These are phyloP conservation scores for Dothidotthia symphoricarpi DNA, from an alignment of 2,329 filamentous ascomycete genomes.

Conservation along the genomic window DNA sequence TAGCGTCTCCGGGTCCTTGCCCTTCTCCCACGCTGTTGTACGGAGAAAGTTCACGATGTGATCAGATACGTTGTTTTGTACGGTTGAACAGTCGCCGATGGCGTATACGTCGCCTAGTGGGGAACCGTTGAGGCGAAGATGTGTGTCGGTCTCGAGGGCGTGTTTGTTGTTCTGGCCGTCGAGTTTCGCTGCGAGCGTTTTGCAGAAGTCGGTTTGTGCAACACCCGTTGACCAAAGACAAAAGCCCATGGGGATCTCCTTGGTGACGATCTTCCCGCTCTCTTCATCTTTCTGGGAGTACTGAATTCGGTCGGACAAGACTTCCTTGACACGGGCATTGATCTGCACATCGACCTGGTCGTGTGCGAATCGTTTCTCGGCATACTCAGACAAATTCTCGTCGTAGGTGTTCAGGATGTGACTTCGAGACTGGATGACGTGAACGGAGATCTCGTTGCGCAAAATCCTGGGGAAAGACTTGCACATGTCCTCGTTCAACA, in stretches of 20 bases:
- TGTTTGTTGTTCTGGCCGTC: conserved; percentile 80
- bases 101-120: conserved; percentile 94
- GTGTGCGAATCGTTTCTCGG: conserved; percentile 84
- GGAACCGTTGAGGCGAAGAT: conserved; percentile 83
- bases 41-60: conserved; percentile 89
- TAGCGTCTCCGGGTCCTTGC: conserved; percentile 83
- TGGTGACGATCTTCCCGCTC: conserved; percentile 72
- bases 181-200: conserved; percentile 74
- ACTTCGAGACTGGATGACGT: conserved; percentile 89
- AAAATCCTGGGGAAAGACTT: conserved; percentile 74
- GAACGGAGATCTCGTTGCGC: conserved; percentile 97
- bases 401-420: conserved; percentile 99
- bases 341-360: conserved; percentile 90
- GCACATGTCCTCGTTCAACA: conserved; percentile 90
- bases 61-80: conserved; percentile 95
- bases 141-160: conserved; percentile 90
- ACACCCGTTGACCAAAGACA: conserved; percentile 98
- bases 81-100: conserved; percentile 91
- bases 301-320: conserved; percentile 76
- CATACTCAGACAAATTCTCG: conserved; percentile 87
- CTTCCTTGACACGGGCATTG: conserved; percentile 90
- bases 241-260: conserved; percentile 93
- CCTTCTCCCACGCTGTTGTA: conserved; percentile 85
- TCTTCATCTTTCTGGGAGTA: conserved; percentile 75
- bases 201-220: conserved; percentile 75